phyloP scores from a whole-genome alignment of 2,329 filamentous ascomycete genomes.

The Ophiosphaerella narmari region DNA sequence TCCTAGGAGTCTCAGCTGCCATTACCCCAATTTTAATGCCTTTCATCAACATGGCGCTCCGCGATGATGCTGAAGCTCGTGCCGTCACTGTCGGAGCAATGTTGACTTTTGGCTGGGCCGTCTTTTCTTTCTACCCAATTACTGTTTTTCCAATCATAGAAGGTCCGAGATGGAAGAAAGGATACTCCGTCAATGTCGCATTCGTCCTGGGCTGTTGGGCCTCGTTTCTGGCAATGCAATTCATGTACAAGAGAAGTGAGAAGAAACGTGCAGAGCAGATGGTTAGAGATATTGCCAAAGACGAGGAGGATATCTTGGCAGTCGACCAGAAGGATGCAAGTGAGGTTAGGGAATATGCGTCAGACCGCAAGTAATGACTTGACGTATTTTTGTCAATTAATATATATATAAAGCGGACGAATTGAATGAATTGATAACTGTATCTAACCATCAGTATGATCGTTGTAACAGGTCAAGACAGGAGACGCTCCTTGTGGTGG shows the following conservation, averaged over 20 bases:
- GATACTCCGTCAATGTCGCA: conserved; percentile 54
- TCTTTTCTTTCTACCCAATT: conserved; percentile 43
- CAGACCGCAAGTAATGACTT: conserved; percentile 15
- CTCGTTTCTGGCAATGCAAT: conserved; percentile 47
- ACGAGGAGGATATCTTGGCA: conserved; percentile 31
- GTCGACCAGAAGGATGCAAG: conserved; percentile 23
- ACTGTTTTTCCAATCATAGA: conserved; percentile 42
- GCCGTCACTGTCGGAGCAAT: conserved; percentile 57
- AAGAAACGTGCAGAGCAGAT: conserved; percentile 20
- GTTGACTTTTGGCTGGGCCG: conserved; percentile 42
- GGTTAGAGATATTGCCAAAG: conserved; percentile 19
- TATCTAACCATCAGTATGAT: too few species aligned
- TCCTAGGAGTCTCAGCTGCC: conserved; percentile 42
- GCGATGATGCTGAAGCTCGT: conserved; percentile 54
- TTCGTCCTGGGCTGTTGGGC: conserved; percentile 54
- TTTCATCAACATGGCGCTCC: conserved; percentile 44
- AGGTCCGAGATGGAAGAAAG: conserved; percentile 54
- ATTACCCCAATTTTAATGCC: conserved; percentile 44
- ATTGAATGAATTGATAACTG: not conserved
- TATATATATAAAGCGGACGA: not conserved
- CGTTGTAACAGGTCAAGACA: too few species aligned
- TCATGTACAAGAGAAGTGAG: conserved; percentile 43
- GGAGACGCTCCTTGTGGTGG: too few species aligned
- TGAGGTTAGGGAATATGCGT: conserved; percentile 27
- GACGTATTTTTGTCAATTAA: too few species aligned